A percentile compares a stretch with the other conserved stretches of the same genome.
phyloP scores from a whole-genome alignment of 2,329 filamentous ascomycete genomes.

The Microthyrium microscopicum region DNA sequence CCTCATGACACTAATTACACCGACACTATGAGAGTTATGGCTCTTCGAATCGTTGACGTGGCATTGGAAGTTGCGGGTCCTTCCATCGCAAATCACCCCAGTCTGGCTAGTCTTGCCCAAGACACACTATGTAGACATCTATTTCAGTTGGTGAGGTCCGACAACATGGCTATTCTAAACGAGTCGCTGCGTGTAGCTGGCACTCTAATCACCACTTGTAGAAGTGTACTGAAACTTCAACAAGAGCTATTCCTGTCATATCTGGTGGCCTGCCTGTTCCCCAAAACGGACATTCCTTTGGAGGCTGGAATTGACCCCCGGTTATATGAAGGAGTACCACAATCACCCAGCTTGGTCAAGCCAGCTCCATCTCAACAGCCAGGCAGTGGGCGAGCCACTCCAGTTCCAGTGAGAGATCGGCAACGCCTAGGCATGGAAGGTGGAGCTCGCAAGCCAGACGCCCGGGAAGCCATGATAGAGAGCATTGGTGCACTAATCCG shows the following conservation, averaged over 20 bases:
- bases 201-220: conserved; percentile 78
- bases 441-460: conserved; percentile 80
- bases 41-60: conserved; percentile 88
- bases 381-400: conserved; percentile 69
- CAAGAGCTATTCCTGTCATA: conserved; percentile 95
- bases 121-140: conserved; percentile 86
- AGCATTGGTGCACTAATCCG: conserved; percentile 80
- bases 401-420: conserved; percentile 79
- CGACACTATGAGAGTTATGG: conserved; percentile 94
- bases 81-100: conserved; percentile 83
- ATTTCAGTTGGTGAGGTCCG: conserved; percentile 89
- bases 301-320: conserved; percentile 82
- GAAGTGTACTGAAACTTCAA: conserved; percentile 80
- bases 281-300: conserved; percentile 80
- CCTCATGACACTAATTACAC: conserved; percentile 86
- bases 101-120: conserved; percentile 71
- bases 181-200: conserved; percentile 85
- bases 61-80: conserved; percentile 91
- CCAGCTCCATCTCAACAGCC: conserved; percentile 46
- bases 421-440: conserved; percentile 88
- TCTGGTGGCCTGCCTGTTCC: conserved; percentile 82
- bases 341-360: conserved; percentile 75
- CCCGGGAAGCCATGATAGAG: conserved; percentile 95
- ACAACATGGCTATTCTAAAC: conserved; percentile 88
- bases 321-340: conserved; percentile 83